Conservation (phyloP, 768 basidiomycete species). For the Hydnum rufescens region DNA sequence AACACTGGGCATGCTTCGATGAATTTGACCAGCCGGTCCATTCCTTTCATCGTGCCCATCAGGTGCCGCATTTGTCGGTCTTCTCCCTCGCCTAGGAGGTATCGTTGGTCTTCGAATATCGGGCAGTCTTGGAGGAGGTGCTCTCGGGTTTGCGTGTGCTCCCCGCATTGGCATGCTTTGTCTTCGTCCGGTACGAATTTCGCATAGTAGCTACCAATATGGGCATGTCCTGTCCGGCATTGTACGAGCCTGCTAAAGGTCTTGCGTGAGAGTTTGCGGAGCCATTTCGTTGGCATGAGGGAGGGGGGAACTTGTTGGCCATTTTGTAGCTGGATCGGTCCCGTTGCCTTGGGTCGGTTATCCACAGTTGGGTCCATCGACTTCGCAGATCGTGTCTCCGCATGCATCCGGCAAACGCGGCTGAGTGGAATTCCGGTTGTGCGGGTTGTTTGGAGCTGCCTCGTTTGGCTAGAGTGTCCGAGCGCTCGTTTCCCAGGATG, state of each 20-base stretch:
- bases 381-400: background rate
- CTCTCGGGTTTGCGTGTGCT: no score
- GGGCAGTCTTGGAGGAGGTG: no score
- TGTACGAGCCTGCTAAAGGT: background rate
- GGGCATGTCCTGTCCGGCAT: background rate
- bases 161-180: background rate
- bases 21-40: no score
- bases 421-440: background rate
- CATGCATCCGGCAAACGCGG: background rate
- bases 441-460: background rate
- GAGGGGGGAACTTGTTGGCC: background rate
- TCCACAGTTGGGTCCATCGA: background rate
- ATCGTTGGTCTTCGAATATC: no score
- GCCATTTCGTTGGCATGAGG: background rate
- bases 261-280: background rate
- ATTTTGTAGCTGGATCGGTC: background rate
- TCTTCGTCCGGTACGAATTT: background rate
- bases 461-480: background rate
- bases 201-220: background rate
- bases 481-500: background rate
- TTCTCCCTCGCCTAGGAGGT: no score
- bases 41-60: no score
- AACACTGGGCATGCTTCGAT: no score
- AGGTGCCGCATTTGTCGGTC: no score
- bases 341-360: no score